A percentile compares a stretch with the other conserved stretches of the same genome.
Conservation (phyloP, 129 eudicot genomes). For the Centella asiatica region DNA sequence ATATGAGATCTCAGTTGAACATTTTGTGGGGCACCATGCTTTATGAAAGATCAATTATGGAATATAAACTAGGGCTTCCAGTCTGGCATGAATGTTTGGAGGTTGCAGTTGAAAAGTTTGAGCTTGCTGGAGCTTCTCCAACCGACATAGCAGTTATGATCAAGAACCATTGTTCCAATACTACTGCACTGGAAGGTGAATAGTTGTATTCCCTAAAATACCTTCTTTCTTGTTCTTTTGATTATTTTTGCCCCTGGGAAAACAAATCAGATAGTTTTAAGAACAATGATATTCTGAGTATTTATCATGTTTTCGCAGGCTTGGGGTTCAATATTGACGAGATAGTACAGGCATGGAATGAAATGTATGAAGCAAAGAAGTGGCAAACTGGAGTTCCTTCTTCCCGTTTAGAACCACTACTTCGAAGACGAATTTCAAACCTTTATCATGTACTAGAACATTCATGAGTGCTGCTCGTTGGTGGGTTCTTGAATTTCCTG, state of each 20-base stretch:
- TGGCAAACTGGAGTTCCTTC: constrained; percentile 64
- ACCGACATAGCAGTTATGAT: constrained; percentile 87
- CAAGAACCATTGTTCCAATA: constrained; percentile 86
- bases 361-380: constrained; percentile 81
- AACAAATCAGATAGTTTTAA: not conserved
- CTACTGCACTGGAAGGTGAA: constrained; percentile 22
- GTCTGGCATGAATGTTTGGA: constrained; percentile 91
- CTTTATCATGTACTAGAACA: constrained; percentile 58
- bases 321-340: constrained; percentile 78
- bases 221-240: not conserved
- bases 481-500: not conserved
- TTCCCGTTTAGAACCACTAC: constrained; percentile 62
- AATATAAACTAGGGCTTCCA: constrained; percentile 60
- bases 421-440: constrained; percentile 66
- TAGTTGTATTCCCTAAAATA: not conserved
- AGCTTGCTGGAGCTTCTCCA: constrained; percentile 77
- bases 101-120: constrained; percentile 77
- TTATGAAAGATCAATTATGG: constrained; percentile 92
- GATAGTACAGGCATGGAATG: constrained; percentile 96
- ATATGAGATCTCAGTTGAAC: constrained; percentile 60
- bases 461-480: constrained; percentile 26
- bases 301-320: constrained; percentile 34
- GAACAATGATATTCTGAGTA: no score
- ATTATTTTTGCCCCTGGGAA: not conserved
- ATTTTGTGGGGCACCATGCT: constrained; percentile 82